Conservation (phyloP, 371 early-diverging fungal genomes). For the Mortierella sp. region DNA sequence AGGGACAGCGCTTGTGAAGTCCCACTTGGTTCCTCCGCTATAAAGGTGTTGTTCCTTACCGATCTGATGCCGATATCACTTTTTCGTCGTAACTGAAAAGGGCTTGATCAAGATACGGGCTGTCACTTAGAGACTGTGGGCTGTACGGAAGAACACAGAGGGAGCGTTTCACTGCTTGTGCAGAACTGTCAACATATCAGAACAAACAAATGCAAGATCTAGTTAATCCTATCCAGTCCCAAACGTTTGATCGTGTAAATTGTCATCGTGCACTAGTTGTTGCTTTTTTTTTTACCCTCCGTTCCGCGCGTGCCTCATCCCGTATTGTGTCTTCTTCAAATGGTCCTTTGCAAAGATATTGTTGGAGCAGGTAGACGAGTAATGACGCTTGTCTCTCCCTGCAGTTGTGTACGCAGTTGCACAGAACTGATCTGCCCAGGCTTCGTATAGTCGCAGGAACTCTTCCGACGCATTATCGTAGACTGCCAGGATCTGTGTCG, state of each 20-base stretch:
- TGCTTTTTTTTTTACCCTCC: conserved; percentile 77
- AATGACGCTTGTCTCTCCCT: conserved; percentile 48
- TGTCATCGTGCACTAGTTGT: too few species aligned
- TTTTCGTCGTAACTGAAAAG: conserved; percentile 74
- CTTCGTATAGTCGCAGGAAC: conserved; percentile 59
- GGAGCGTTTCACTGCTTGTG: conserved; percentile 64
- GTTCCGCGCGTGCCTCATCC: conserved; percentile 68
- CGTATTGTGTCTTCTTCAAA: conserved; percentile 60
- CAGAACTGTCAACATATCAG: conserved; percentile 46
- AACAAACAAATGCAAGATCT: neutral
- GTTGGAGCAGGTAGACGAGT: conserved; percentile 60
- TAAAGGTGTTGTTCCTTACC: conserved; percentile 51
- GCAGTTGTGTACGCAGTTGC: conserved; percentile 56
- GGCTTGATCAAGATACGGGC: conserved; percentile 68
- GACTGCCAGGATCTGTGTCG: conserved; percentile 61
- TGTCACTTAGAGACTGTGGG: conserved; percentile 66
- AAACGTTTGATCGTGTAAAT: too few species aligned
- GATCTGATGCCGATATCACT: conserved; percentile 61
- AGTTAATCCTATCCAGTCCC: too few species aligned
- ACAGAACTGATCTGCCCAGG: conserved; percentile 58
- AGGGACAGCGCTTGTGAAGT: too few species aligned
- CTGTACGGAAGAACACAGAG: conserved; percentile 64
- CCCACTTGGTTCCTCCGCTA: too few species aligned
- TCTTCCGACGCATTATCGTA: conserved; percentile 70
- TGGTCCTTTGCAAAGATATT: conserved; percentile 64